Conservation (phyloP, 1,139 yeast genomes). For the Suhomyces guaymorum region DNA sequence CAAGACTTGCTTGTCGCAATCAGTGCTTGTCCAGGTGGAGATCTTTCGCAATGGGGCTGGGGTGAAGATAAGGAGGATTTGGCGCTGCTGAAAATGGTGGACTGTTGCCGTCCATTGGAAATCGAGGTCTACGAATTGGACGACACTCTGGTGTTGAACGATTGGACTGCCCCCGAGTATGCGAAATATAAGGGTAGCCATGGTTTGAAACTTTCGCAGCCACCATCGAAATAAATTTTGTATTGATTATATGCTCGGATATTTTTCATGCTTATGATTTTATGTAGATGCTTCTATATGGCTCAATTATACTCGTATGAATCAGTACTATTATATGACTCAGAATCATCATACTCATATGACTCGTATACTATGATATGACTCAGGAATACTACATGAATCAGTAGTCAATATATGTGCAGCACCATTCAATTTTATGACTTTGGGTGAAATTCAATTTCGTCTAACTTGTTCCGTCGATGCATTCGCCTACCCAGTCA, state of each 20-base stretch:
- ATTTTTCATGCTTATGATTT: no score
- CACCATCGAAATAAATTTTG: no score
- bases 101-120: conserved; percentile 63
- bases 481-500: conserved; percentile 49
- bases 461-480: conserved; percentile 48
- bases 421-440: no score
- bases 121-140: conserved; percentile 59
- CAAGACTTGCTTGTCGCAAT: conserved; percentile 64
- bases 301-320: no score
- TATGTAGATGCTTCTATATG: no score
- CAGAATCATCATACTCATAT: no score
- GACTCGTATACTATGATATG: no score
- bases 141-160: conserved; percentile 43
- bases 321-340: no score
- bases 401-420: no score
- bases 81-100: conserved; percentile 54
- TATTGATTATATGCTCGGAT: no score
- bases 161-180: conserved; percentile 53
- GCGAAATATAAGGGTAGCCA: conserved; percentile 58
- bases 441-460: neutral
- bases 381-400: no score
- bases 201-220: conserved; percentile 47
- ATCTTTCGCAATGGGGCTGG: conserved; percentile 70
- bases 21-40: conserved; percentile 74
- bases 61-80: conserved; percentile 53